Percentiles rank a stretch among this genome's conserved stretches.
These are phyloP conservation scores for Ramichloridium luteum DNA, from an alignment of 2,329 filamentous ascomycete genomes.

Conservation along the genomic window DNA sequence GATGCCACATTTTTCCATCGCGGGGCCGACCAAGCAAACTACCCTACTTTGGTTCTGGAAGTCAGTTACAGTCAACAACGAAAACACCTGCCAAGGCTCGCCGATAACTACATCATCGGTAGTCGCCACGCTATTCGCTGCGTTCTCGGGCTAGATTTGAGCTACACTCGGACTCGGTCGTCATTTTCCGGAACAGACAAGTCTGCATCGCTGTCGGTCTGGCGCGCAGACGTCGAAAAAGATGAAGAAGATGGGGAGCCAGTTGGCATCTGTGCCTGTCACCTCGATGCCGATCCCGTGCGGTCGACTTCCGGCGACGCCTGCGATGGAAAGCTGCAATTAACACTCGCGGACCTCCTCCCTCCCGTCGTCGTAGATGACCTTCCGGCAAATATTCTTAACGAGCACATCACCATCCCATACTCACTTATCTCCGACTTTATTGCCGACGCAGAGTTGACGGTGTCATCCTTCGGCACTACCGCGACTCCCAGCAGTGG, in stretches of 20 bases:
- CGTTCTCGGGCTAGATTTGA: conserved; percentile 24
- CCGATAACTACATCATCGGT: conserved; percentile 24
- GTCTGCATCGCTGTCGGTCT: conserved; percentile 22
- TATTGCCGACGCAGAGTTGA: conserved; percentile 3
- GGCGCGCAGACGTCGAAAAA: conserved; percentile 16
- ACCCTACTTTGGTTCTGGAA: conserved; percentile 18
- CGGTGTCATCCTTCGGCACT: no score
- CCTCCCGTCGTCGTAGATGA: conserved; percentile 4
- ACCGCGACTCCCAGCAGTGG: not conserved
- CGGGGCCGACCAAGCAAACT: not conserved
- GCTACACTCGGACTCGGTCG: conserved; percentile 14
- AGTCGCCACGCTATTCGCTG: conserved; percentile 19
- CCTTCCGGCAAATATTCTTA: conserved; percentile 2
- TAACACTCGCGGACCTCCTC: conserved; percentile 9
- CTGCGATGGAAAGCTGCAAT: conserved; percentile 7
- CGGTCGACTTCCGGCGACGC: conserved; percentile 4
- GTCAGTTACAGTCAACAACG: conserved; percentile 23
- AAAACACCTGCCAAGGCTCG: conserved; percentile 18
- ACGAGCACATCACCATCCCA: conserved; percentile 9
- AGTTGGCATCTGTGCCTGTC: conserved; percentile 10
- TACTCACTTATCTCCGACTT: conserved; percentile 7
- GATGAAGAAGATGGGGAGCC: conserved; percentile 14
- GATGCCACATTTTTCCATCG: conserved; percentile 6
- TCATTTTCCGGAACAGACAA: no score
- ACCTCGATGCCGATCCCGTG: conserved; percentile 7